Evolutionary conservation across 2,329 filamentous ascomycete species (phyloP), one percentile per base, ranked within the genome.

Genomic region (Cladophialophora exuberans): DNA sequence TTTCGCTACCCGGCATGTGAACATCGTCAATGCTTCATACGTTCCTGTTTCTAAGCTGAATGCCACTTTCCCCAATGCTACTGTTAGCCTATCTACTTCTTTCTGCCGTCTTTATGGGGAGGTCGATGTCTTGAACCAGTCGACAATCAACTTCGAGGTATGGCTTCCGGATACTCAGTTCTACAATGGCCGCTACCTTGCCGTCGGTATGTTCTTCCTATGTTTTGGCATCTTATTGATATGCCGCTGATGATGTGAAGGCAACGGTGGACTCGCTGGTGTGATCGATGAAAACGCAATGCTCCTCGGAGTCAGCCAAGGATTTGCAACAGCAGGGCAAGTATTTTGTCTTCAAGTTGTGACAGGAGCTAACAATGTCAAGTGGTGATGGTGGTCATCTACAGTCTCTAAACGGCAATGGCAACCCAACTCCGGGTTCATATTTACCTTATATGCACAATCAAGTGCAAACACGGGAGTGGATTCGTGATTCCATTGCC

Each of bases 121-220:
- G n/a, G n/a, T n/a, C n/a, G n/a, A n/a, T n/a, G n/a, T n/a, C n/a
- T n/a, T n/a, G n/a, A n/a, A n/a, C n/a, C n/a, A n/a, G n/a, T n/a
- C n/a, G n/a, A n/a, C n/a, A n/a, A n/a, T n/a, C n/a, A n/a, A n/a
- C n/a, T n/a, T 73, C 1, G 65, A 73, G 64, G 56, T 71, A 55
- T 65, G 70, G 68, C 59, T 73, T 58, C 67, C 74, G 60, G 13
- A 56, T 1, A 54, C 59, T 15, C 36, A 47, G 3, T 15, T 41
- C 11, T 75, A 72, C 72, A 75, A 74, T 31, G 63, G 67, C 1
- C 69, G 73, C 1, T 68, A 78, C 23, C 63, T 68, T 44, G 71
- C 64, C 7, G 59, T 69, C 0, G 76, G 76, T 54, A 65, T 33
- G 56, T 64, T 2, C 52, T 43, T 67, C 67, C 2, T 65, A 64